Evolutionary conservation across 2,329 filamentous ascomycete species (phyloP), one percentile per base, ranked within the genome.

Genomic region (Exophiala lecanii-corni): DNA sequence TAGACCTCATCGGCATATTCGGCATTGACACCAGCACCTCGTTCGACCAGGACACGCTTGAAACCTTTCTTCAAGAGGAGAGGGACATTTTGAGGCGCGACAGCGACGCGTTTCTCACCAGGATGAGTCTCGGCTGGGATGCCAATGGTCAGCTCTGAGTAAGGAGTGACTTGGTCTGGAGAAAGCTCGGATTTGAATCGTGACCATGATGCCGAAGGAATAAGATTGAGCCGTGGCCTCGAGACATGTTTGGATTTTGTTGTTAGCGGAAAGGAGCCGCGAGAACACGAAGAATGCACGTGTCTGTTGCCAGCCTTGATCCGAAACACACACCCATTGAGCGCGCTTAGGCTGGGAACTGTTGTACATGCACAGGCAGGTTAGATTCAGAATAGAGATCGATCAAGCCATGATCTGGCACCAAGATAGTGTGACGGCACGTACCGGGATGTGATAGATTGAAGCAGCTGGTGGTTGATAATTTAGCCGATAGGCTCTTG

Each of bases 21-120:
- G 31, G 89, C 86, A 50, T 79, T 75, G 36, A 75, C 71, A 7
- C 89, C 89, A n/a, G 88, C 88, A 26, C 86, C 86, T 15, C 80
- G 78, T 67, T 94, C 86, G 26, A 95, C 76, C 2, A 94, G 67
- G 17, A 95, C 78, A 49, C 80, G 79, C 23, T 73, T 75, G 62
- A 88, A 92, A 23, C 88, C 89, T 63, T 94, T 94, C 63, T 94
- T 94, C 50, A 89, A 77, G 1, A 95, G 69, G 1, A 94, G 69
- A 2, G 82, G 76, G 12, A 89, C 86, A 68, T 94, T 94, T 51
- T 86, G 79, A 1, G 89, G 89, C 0, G 86, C 91, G 43, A 94
- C 74, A 20, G 89, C 86, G 10, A 94, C 88, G 38, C 89, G 84
- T 31, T 84, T 81, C 68, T 95, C 89, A 45, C 82, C 79, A 1